Conservation (phyloP, 306 rosid genomes). For the Ziziphus jujuba region DNA sequence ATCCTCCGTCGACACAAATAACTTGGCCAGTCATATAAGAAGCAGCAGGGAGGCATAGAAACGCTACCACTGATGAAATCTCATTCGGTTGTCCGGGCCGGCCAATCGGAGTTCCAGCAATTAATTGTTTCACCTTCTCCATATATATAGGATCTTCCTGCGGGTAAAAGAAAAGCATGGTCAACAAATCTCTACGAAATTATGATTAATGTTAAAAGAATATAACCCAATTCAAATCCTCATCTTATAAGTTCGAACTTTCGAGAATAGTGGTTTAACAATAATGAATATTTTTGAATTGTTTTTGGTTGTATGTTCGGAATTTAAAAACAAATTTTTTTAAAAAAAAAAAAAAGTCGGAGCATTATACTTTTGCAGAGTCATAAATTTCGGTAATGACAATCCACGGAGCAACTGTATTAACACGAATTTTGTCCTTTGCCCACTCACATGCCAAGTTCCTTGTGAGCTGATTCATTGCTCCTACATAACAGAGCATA, state of each 20-base stretch:
- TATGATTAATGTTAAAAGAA: no score
- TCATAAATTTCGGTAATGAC: conserved; percentile 17
- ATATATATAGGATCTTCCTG: not conserved
- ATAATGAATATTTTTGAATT: no score
- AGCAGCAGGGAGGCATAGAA: conserved; percentile 60
- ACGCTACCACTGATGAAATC: conserved; percentile 44
- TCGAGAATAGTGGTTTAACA: no score
- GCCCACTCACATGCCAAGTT: conserved; percentile 77
- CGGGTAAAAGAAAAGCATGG: not conserved
- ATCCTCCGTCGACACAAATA: conserved; percentile 48
- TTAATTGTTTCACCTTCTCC: not conserved
- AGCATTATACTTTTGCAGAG: not conserved
- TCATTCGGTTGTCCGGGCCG: conserved; percentile 40
- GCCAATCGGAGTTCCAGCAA: conserved; percentile 25
- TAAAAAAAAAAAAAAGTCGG: no score
- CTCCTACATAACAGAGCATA: conserved; percentile 33
- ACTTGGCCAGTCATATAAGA: conserved; percentile 51
- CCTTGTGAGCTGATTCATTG: conserved; percentile 55
- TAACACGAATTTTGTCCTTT: conserved; percentile 53
- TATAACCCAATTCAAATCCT: no score
- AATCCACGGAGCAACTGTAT: conserved; percentile 53
- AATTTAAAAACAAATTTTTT: no score
- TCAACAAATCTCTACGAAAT: not conserved
- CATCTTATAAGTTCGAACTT: no score
- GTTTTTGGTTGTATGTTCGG: no score